phyloP scores from a whole-genome alignment of 192 early-diverging fungal genomes.

The Coemansia sp. region DNA sequence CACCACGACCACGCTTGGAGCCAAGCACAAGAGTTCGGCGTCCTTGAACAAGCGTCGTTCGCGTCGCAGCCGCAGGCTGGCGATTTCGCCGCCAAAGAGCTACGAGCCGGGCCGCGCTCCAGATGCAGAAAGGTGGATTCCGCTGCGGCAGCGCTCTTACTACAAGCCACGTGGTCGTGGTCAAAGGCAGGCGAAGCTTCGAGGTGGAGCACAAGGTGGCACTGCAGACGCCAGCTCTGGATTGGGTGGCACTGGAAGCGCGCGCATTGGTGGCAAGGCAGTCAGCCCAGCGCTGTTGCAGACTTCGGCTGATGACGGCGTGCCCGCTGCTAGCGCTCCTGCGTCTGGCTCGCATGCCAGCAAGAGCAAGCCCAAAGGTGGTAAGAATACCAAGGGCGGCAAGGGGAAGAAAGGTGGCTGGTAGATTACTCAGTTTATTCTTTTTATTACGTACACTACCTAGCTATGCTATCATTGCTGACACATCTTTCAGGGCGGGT shows the following conservation, averaged over 20 bases:
- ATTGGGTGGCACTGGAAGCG: conserved; percentile 52
- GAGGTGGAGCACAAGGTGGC: conserved; percentile 49
- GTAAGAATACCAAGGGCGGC: conserved; percentile 27
- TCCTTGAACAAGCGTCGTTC: conserved; percentile 19
- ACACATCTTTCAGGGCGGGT: conserved; percentile 27
- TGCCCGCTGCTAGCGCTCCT: neutral
- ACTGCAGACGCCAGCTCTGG: conserved; percentile 39
- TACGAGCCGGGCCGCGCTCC: conserved; percentile 32
- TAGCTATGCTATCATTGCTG: neutral
- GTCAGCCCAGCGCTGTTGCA: too few relatives aligned
- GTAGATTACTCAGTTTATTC: conserved; percentile 3
- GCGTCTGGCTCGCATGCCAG: conserved; percentile 6
- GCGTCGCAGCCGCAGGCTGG: conserved; percentile 36
- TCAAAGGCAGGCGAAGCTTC: conserved; percentile 24
- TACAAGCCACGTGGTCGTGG: conserved; percentile 45
- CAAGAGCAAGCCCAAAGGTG: conserved; percentile 27
- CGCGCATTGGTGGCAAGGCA: conserved; percentile 37
- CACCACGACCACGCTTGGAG: neutral
- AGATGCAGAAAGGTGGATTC: conserved; percentile 54
- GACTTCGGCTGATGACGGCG: neutral
- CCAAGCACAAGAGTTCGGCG: neutral
- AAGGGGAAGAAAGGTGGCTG: conserved; percentile 33
- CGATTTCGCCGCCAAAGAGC: conserved; percentile 36
- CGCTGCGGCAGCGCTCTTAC: conserved; percentile 53
- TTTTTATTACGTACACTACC: neutral